Evolutionary conservation across 2,329 filamentous ascomycete species (phyloP), one percentile per base, ranked within the genome.

Genomic region (Diaporthe velutina): DNA sequence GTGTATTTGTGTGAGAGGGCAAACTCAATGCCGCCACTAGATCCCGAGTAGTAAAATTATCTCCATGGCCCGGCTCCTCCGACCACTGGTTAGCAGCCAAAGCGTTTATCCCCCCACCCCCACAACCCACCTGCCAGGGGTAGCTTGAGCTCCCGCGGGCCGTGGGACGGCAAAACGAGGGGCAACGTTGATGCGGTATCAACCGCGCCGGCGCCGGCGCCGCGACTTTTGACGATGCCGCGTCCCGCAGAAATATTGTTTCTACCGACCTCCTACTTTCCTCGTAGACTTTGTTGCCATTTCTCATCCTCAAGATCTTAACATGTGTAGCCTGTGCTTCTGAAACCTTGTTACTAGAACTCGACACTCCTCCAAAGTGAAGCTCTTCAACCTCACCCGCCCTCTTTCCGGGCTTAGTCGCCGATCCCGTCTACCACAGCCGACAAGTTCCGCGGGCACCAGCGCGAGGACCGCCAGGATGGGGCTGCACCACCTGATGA

Each of bases 401-500:
- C 57, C 52, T 40, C 72, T 74, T 38, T 75, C 71, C 60, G 73
- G 70, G 68, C 42, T 64, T n/a, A 48, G 74, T 57, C 76, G 74
- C 77, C 79, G 77, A 79, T 79, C 75, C 77, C 75, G 79, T 74
- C 22, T 33, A 74, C 68, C 45, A 52, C 40, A 25, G 45, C 30
- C 64, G 45, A 52, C 64, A 7, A 52, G 64, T 15, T 52, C 30
- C 64, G 9, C 10, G 22, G 33, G 45, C 45, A 2, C 12, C 45
- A 52, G 45, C 48, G 22, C 68, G 28, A 52, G 30, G 17, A 30
- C 30, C 25, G 33, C 70, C 74, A 89, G 83, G 76, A 96, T 96
- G 93, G 92, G 94, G 66, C 78, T 91, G 82, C 95, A 98, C 83
- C 94, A 97, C 86, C 88, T 98, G 82, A 97, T 98, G 94, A 92